Base-by-base conservation (phyloP, 345 rosid genomes). In the Chamaenerion angustifolium region DNA sequence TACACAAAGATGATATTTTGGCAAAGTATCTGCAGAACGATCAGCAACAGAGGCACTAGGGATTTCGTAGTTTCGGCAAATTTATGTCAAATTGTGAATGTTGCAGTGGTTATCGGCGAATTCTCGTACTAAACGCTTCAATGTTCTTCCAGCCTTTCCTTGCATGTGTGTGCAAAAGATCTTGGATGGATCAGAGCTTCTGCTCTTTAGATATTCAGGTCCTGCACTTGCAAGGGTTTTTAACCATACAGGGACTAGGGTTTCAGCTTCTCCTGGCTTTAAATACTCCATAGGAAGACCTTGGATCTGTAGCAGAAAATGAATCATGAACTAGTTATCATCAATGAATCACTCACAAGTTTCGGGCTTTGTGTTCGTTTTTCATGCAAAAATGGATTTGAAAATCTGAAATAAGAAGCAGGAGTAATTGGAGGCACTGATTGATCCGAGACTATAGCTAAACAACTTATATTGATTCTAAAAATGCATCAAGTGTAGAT, bases 41-140 rank as follows among this genome's bases (percentile, higher is more conserved):
- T 31, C 8, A 31, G 37, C 7, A 31, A 31, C 5, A 31, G 37
- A 8, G 37, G 4, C 25, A 21, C 25, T 21, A 21, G 25, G 25
- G 25, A 21, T 4, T 21, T 4, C 4, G n/a, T n/a, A n/a, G n/a
- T n/a, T n/a, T n/a, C n/a, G n/a, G n/a, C 25, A 21, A 21, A 21
- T 54, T 68, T 65, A 76, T 56, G 80, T 79, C 64, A 72, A 57
- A 62, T 79, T 87, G 1, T 80, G 80, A 58, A 69, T 64, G 46
- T 74, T 78, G 55, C 94, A 85, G 55, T 86, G 94, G 62, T 78
- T 62, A 57, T 90, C 98, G 0, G 98, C 98, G 17, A 90, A 90
- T 73, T 83, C 95, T 58, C 95, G 71, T 58, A 90, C 74, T 57
- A 90, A 42, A 47, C 78, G 80, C 69, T 90, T 90, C 68, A 90